These are phyloP conservation scores for Phaseolus lunatus DNA, from an alignment of 306 rosid genomes.

Conservation along the genomic window DNA sequence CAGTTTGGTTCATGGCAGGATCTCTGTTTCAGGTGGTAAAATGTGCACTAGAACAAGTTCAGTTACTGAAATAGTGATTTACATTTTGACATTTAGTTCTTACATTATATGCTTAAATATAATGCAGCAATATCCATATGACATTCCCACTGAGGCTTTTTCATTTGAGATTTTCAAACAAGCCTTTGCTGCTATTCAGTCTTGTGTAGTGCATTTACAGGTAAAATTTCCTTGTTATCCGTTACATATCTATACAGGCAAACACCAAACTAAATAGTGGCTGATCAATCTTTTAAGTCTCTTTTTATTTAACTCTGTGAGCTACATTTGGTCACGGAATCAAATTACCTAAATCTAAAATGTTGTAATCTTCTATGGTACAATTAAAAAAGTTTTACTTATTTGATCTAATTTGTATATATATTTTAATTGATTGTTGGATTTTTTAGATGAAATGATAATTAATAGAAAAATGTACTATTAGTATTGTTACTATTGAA, in stretches of 20 bases:
- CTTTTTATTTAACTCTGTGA: not conserved
- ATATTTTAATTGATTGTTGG: slow-evolving; percentile 31
- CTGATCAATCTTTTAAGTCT: not conserved
- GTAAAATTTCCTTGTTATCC: slow-evolving; percentile 47
- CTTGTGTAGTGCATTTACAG: slow-evolving; percentile 99
- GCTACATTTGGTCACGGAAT: not conserved
- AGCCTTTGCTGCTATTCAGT: slow-evolving; percentile 98
- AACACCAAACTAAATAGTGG: not conserved
- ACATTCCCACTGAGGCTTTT: slow-evolving; percentile 97
- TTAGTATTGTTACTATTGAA: not conserved
- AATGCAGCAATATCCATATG: slow-evolving; percentile 96
- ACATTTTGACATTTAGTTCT: slow-evolving; percentile 36
- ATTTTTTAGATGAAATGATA: slow-evolving; percentile 36
- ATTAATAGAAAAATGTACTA: slow-evolving; percentile 1
- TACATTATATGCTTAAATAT: slow-evolving; percentile 37
- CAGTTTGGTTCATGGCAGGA: slow-evolving; percentile 99
- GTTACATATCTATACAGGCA: not conserved
- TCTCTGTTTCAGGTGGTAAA: slow-evolving; percentile 89
- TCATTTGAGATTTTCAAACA: slow-evolving; percentile 96
- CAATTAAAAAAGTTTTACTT: slow-evolving; percentile 20
- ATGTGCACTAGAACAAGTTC: slow-evolving; percentile 19
- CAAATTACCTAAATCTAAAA: slow-evolving; percentile 29
- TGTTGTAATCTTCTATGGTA: slow-evolving; percentile 25
- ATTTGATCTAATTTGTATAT: slow-evolving; percentile 7
- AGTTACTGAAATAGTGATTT: not conserved